Conservation (phyloP, 2,329 filamentous ascomycete species). For the Fusarium gaditjirri region DNA sequence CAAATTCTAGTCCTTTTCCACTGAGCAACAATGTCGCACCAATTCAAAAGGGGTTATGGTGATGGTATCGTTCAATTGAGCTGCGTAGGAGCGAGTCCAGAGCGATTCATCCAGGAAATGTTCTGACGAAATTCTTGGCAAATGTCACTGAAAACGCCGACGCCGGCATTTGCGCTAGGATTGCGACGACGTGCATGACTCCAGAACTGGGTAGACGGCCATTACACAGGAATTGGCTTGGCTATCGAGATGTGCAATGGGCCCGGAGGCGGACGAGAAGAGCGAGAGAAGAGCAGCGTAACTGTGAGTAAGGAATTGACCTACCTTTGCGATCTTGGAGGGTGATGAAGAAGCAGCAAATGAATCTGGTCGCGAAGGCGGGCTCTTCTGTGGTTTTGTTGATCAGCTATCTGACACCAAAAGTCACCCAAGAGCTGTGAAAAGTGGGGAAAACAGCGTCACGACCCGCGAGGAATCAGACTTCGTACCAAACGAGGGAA, state of each 20-base stretch:
- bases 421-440: slow-evolving; percentile 40
- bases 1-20: slow-evolving; percentile 12
- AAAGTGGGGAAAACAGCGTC: slow-evolving; percentile 44
- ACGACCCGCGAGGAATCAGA: slow-evolving; percentile 40
- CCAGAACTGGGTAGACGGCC: slow-evolving; percentile 7
- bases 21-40: slow-evolving; percentile 12
- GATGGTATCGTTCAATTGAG: slow-evolving; percentile 22
- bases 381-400: slow-evolving; percentile 47
- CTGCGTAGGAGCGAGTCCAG: slow-evolving; percentile 1
- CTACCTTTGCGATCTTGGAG: slow-evolving; percentile 46
- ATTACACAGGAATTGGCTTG: slow-evolving; percentile 23
- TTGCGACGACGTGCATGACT: slow-evolving; percentile 24
- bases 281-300: slow-evolving; percentile 1
- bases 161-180: slow-evolving; percentile 18
- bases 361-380: slow-evolving; percentile 42
- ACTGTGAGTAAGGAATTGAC: slow-evolving; percentile 9
- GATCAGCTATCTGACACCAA: slow-evolving; percentile 42
- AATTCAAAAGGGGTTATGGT: slow-evolving; percentile 13
- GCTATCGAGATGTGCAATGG: slow-evolving; percentile 8
- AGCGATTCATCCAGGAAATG: not conserved
- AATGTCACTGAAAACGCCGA: slow-evolving; percentile 18
- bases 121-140: slow-evolving; percentile 18
- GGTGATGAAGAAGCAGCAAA: slow-evolving; percentile 47
- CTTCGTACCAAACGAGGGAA: slow-evolving; percentile 25
- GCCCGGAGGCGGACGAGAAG: slow-evolving; percentile 8